Evolutionary conservation across 2,329 filamentous ascomycete species (phyloP).

Genomic region (Herpomyces periplanetae): DNA sequence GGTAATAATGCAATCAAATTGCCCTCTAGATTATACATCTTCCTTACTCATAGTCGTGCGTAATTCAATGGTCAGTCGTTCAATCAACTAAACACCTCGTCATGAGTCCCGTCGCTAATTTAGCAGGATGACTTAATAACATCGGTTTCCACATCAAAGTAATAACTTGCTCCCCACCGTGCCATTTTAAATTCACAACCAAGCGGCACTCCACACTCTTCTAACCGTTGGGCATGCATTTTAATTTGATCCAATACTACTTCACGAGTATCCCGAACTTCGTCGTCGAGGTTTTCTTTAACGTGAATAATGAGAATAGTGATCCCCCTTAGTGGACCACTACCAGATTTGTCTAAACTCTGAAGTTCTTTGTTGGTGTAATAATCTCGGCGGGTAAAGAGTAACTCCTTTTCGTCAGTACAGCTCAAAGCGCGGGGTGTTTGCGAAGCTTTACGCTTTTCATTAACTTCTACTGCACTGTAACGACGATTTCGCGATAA

Average conservation of each 20-base stretch:
- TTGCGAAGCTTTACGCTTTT: constrained; percentile 3
- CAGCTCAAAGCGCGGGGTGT: constrained; percentile 4
- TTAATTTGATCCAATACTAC: constrained; percentile 22
- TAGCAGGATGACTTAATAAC: too few species aligned
- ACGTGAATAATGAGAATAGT: constrained; percentile 67
- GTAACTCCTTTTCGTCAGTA: constrained; percentile 6
- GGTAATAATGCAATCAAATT: too few species aligned
- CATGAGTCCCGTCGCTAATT: too few species aligned
- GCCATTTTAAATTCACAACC: constrained; percentile 48
- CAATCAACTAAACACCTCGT: too few species aligned
- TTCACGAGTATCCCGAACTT: constrained; percentile 25
- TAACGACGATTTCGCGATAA: constrained; percentile 17
- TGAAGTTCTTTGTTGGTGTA: constrained; percentile 1
- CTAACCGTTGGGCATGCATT: constrained; percentile 15
- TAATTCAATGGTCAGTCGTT: too few species aligned
- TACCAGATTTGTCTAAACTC: constrained; percentile 4
- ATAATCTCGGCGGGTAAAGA: constrained; percentile 3
- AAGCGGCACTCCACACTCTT: constrained; percentile 14
- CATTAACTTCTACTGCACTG: neutral
- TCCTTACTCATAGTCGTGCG: too few species aligned
- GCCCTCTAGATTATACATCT: too few species aligned
- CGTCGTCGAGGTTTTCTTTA: constrained; percentile 40
- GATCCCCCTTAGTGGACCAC: constrained; percentile 22
- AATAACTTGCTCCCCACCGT: constrained; percentile 18
- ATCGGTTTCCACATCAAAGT: too few species aligned